A percentile compares a stretch with the other conserved stretches of the same genome.
These are phyloP conservation scores for Lunularia cruciata DNA, from an alignment of 225 moss, liverwort and hornwort genomes.

Conservation along the genomic window DNA sequence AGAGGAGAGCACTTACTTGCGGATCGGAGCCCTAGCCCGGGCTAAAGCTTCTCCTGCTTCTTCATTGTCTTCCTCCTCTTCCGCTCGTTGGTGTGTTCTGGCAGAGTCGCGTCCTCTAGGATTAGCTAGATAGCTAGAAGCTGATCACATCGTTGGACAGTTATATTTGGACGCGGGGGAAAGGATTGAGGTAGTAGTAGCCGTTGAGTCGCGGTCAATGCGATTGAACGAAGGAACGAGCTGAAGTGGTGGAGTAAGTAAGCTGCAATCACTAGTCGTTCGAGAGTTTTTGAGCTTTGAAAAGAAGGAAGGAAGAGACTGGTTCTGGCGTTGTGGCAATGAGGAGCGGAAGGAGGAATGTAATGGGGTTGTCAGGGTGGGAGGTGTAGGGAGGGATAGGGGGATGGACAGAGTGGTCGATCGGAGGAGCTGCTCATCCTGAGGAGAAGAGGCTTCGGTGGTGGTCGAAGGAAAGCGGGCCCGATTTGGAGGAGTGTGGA, in stretches of 20 bases:
- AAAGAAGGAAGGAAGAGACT: too few relatives aligned
- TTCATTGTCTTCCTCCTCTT: too few relatives aligned
- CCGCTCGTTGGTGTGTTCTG: too few relatives aligned
- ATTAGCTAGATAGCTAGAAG: too few relatives aligned
- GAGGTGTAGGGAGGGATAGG: background rate
- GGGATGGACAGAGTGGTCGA: conserved; percentile 3
- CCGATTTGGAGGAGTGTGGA: background rate
- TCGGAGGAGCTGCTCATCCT: background rate
- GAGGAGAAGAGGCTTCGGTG: background rate
- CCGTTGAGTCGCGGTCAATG: background rate
- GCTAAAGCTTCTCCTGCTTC: background rate
- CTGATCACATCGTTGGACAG: too few relatives aligned
- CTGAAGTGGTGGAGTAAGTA: too few relatives aligned
- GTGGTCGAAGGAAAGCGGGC: background rate
- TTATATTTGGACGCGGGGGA: background rate
- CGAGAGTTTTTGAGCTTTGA: too few relatives aligned
- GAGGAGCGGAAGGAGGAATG: background rate
- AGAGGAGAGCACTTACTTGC: too few relatives aligned
- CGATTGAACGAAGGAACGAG: background rate
- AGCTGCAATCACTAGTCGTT: too few relatives aligned
- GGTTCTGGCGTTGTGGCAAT: too few relatives aligned
- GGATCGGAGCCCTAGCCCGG: conserved; percentile 7
- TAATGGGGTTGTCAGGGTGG: background rate
- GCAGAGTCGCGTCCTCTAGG: background rate
- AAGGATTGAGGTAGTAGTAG: background rate